Evolutionary conservation across 2,329 filamentous ascomycete genomes (phyloP).

Genomic region (Alternaria ventricosa): DNA sequence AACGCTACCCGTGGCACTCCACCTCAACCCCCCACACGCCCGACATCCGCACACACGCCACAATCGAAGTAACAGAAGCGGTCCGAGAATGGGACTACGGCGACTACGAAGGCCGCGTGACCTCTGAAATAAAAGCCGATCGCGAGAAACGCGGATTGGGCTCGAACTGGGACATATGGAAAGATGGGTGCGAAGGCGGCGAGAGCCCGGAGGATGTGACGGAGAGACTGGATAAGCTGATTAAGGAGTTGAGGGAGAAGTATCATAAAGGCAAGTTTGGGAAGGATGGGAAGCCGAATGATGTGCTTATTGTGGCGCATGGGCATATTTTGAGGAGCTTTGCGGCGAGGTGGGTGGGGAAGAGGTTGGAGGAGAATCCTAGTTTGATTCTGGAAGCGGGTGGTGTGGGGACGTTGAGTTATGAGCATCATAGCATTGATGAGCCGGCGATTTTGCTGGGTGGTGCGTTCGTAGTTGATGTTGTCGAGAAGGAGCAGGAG

Average conservation of each 20-base stretch:
- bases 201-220: constrained; percentile 80
- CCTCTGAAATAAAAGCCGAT: constrained; percentile 57
- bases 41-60: constrained; percentile 48
- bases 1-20: constrained; percentile 72
- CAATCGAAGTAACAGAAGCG: constrained; percentile 58
- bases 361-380: constrained; percentile 75
- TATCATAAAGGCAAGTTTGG: constrained; percentile 59
- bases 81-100: constrained; percentile 70
- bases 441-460: constrained; percentile 61
- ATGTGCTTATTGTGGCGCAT: constrained; percentile 84
- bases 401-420: constrained; percentile 60
- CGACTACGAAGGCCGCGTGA: constrained; percentile 65
- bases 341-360: constrained; percentile 83
- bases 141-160: constrained; percentile 59
- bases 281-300: constrained; percentile 63
- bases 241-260: constrained; percentile 70
- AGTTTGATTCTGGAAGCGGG: constrained; percentile 78
- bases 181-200: constrained; percentile 81
- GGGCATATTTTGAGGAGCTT: constrained; percentile 89
- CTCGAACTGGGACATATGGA: constrained; percentile 82
- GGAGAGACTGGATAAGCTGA: constrained; percentile 74
- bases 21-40: not conserved
- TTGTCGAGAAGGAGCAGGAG: constrained; percentile 51
- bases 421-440: constrained; percentile 57
- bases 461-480: constrained; percentile 59